Base-by-base conservation (phyloP, 2,329 filamentous ascomycete genomes). In the Epichloe coenophiala region DNA sequence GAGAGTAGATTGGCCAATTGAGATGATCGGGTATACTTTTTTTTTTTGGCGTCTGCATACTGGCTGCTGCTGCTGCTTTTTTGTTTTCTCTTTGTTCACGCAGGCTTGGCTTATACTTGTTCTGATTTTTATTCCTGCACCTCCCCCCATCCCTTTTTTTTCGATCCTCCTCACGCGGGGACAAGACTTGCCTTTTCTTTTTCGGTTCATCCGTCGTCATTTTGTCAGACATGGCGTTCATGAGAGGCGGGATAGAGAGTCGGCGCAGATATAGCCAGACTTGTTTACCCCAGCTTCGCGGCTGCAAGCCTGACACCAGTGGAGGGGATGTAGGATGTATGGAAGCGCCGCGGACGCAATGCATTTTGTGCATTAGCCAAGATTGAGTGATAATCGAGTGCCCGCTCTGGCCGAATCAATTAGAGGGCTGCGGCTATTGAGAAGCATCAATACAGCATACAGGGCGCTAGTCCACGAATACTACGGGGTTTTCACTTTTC, bases 1-100 rank as follows among this genome's bases (percentile, higher is more conserved):
- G 50, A 21, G 36, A 46, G 39, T 51, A 47, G 50, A 49, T 39
- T 35, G 51, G 45, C 23, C 37, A 42, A 50, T 35, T 37, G 35
- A 35, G 42, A 48, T 12, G 27, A 53, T 46, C 40, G 46, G 44
- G 47, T 43, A 41, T 17, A 48, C 35, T 49, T 50, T 50, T 52
- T 49, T 55, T 50, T 50, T 52, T 49, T 55, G 55, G 55, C 55
- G 51, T 55, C 48, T 51, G 55, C 51, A 56, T 55, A 38, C 49
- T 43, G 38, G 27, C 19, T 45, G 21, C 35, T 37, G 48, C 39
- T n/a, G n/a, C 38, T 39, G 12, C 8, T 39, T 15, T 17, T 42
- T 36, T 27, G 11, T 12, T 45, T 36, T n/a, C 9, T 8, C 31
- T 19, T 45, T 19, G 38, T 45, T 11, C 42, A 49, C 45, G 27